Evolutionary conservation across 106 monocot genomes (phyloP), one percentile per base, ranked within the genome.

Genomic region (Acorus calamus): DNA sequence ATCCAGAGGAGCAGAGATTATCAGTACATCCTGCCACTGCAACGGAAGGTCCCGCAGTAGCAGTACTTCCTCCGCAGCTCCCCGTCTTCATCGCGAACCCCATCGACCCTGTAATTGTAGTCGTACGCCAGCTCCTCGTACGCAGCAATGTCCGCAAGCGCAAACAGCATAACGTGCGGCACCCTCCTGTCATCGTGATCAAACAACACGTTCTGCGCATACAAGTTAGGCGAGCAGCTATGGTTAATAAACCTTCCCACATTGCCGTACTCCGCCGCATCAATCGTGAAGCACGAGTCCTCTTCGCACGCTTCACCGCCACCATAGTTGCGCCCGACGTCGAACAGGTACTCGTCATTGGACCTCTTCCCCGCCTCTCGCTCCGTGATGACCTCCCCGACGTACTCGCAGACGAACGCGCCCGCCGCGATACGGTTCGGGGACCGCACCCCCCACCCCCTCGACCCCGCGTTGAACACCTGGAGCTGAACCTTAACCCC

Each of bases 181-280:
- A 74, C 76, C 43, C 74, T 84, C 59, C 60, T 76, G 57, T 92
- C 68, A 4, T 84, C 81, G 66, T 87, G 81, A 60, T 87, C 87
- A 80, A 72, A 78, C 6, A 87, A 70, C 14, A 92, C 44, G 67
- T 92, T 84, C 62, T 92, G 92, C n/a, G 87, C 92, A 73, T 84
- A 87, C 41, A 87, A 67, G 61, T 92, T 84, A 4, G 91, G 86
- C 59, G 75, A 68, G 54, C 91, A 91, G 47, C 74, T 81, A 66
- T 92, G 91, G 44, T 84, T 87, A 57, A 92, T 79, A 57, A 87
- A 86, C 42, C 78, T 92, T 45, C 73, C 80, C 41, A 86, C 69
- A 67, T 81, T 92, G 2, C 91, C 86, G 59, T 49, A 79, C 7
- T 48, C 50, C 2, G 84, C 78, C 14, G 84, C 81, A 92, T 92